Evolutionary conservation across 306 rosid species (phyloP).

Genomic region (Trifolium dubium): DNA sequence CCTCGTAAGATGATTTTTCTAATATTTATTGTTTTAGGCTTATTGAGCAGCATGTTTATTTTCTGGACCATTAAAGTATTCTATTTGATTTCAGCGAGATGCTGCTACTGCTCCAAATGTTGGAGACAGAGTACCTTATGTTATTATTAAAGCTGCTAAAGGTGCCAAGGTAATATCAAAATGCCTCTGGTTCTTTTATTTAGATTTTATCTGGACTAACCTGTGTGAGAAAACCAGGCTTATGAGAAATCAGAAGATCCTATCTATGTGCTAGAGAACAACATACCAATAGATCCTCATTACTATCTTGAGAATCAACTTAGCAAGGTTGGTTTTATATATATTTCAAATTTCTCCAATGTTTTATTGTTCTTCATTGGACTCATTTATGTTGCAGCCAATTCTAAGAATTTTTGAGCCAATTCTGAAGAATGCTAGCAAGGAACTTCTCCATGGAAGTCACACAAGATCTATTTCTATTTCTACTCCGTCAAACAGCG

Average conservation of each 20-base stretch:
- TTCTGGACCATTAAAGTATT: slow-evolving; percentile 23
- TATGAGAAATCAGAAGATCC: slow-evolving; percentile 98
- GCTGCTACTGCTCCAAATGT: slow-evolving; percentile 99
- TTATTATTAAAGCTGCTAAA: slow-evolving; percentile 88
- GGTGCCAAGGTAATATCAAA: slow-evolving; percentile 82
- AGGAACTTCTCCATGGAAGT: slow-evolving; percentile 96
- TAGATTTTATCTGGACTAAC: slow-evolving; percentile 39
- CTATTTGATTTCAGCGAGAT: slow-evolving; percentile 68
- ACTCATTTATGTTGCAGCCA: slow-evolving; percentile 68
- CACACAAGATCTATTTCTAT: slow-evolving; percentile 94
- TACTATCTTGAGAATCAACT: slow-evolving; percentile 98
- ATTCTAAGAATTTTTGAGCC: slow-evolving; percentile 96
- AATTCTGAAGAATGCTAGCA: slow-evolving; percentile 93
- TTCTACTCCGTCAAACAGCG: slow-evolving; percentile 90
- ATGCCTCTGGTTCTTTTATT: not conserved
- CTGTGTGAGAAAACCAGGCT: slow-evolving; percentile 58
- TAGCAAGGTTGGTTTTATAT: slow-evolving; percentile 68
- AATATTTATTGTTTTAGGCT: slow-evolving; percentile 17
- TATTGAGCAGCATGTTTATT: slow-evolving; percentile 20
- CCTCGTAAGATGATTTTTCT: not conserved
- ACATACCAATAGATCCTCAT: slow-evolving; percentile 93
- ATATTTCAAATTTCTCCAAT: slow-evolving; percentile 24
- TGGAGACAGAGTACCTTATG: slow-evolving; percentile 98
- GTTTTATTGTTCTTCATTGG: slow-evolving; percentile 37
- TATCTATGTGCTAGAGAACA: slow-evolving; percentile 92